Evolutionary conservation across 306 rosid species (phyloP).

Genomic region (Luffa acutangula): DNA sequence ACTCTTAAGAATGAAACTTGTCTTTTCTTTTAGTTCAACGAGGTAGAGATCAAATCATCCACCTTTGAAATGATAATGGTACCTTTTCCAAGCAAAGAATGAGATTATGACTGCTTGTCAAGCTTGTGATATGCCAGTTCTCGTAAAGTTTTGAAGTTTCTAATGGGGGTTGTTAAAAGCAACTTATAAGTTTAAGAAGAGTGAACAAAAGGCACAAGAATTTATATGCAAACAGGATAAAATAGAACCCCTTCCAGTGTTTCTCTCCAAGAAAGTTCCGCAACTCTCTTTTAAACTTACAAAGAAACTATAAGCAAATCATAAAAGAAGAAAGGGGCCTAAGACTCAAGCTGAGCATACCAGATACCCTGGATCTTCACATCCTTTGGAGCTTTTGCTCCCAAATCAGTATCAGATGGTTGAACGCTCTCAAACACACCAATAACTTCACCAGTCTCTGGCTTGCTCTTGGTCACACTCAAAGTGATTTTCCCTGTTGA

Average conservation of each 20-base stretch:
- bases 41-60: too few species aligned
- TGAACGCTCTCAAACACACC: slow-evolving; percentile 90
- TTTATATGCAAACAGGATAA: slow-evolving; percentile 9
- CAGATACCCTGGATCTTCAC: slow-evolving; percentile 89
- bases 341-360: slow-evolving; percentile 94
- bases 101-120: too few species aligned
- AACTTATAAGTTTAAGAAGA: neutral
- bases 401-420: slow-evolving; percentile 97
- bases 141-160: neutral
- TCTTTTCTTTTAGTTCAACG: too few species aligned
- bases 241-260: neutral
- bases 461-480: slow-evolving; percentile 77
- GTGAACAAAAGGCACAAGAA: neutral
- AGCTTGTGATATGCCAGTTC: too few species aligned
- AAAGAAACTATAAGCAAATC: neutral
- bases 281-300: neutral
- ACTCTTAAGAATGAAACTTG: too few species aligned
- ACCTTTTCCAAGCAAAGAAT: too few species aligned
- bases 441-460: slow-evolving; percentile 79
- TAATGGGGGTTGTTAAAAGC: neutral
- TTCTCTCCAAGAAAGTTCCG: neutral
- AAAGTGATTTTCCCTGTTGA: slow-evolving; percentile 77
- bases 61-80: too few species aligned
- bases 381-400: slow-evolving; percentile 89
- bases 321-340: slow-evolving; percentile 9